phyloP scores from a whole-genome alignment of 2,329 filamentous ascomycete genomes.

The Fusarium sterilihyphosum region DNA sequence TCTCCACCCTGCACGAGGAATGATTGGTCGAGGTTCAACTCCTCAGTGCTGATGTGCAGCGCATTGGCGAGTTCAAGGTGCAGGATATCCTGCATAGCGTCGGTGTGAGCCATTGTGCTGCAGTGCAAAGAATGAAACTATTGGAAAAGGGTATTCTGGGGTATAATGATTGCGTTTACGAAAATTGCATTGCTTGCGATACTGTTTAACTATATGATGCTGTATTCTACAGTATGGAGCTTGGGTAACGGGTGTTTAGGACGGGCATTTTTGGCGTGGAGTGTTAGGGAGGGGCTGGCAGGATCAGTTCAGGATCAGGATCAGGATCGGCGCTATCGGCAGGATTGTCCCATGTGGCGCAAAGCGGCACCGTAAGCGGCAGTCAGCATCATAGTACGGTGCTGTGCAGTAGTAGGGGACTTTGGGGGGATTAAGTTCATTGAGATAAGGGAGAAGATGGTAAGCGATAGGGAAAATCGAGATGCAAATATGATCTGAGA shows the following conservation, averaged over 20 bases:
- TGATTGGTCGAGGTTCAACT: neutral
- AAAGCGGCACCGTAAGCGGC: neutral
- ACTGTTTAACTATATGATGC: neutral
- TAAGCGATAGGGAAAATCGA: neutral
- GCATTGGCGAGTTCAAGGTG: neutral
- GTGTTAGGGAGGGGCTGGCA: neutral
- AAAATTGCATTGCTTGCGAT: neutral
- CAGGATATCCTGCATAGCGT: neutral
- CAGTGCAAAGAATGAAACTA: neutral
- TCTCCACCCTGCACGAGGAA: neutral
- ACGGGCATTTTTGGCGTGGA: neutral
- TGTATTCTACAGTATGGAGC: neutral
- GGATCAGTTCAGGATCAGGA: conserved; percentile 3
- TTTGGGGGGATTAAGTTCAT: neutral
- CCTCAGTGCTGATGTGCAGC: neutral
- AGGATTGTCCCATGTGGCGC: neutral
- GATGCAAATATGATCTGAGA: neutral
- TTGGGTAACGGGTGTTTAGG: neutral
- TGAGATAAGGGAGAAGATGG: neutral
- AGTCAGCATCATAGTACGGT: neutral
- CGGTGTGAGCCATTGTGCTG: neutral
- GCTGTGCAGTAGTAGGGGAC: neutral
- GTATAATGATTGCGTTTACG: neutral
- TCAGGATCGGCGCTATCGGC: neutral
- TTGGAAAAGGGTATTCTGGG: neutral